A percentile compares a stretch with the other conserved stretches of the same genome.
These are phyloP conservation scores for Phalaenopsis aphrodite DNA, from an alignment of 106 monocot species.

Conservation along the genomic window DNA sequence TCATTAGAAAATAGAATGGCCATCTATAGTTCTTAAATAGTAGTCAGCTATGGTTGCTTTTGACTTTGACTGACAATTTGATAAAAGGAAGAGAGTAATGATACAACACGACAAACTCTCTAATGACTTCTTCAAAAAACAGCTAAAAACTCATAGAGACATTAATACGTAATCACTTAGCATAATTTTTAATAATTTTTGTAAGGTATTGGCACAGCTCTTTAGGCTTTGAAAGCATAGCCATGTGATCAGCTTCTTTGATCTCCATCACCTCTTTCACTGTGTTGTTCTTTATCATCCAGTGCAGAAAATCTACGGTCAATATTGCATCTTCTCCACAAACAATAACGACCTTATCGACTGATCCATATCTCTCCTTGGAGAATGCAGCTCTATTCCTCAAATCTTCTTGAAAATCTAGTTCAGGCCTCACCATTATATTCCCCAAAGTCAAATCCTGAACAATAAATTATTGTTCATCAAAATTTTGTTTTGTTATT, in stretches of 20 bases:
- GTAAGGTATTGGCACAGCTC: slow-evolving; percentile 15
- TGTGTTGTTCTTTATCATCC: slow-evolving; percentile 20
- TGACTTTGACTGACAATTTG: too few species aligned
- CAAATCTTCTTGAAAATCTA: background rate
- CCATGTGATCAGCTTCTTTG: slow-evolving; percentile 47
- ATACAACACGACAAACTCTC: too few species aligned
- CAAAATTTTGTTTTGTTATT: too few species aligned
- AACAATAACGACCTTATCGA: slow-evolving; percentile 28
- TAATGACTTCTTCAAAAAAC: too few species aligned
- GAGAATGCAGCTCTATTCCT: background rate
- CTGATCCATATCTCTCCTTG: slow-evolving; percentile 13
- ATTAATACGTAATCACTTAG: too few species aligned
- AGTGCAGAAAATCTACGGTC: slow-evolving; percentile 17
- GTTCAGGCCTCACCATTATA: background rate
- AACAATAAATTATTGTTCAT: too few species aligned
- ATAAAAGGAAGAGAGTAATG: too few species aligned
- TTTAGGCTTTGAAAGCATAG: slow-evolving; percentile 40
- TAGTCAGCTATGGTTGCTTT: too few species aligned
- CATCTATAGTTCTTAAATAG: too few species aligned
- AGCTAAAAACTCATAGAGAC: too few species aligned
- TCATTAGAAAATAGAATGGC: too few species aligned
- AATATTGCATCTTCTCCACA: slow-evolving; percentile 27
- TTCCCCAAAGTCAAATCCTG: slow-evolving; percentile 8
- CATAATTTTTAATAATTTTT: too few species aligned
- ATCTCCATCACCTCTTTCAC: slow-evolving; percentile 37